Evolutionary conservation across 2,329 filamentous ascomycete genomes (phyloP).

Genomic region (Fusarium udum): DNA sequence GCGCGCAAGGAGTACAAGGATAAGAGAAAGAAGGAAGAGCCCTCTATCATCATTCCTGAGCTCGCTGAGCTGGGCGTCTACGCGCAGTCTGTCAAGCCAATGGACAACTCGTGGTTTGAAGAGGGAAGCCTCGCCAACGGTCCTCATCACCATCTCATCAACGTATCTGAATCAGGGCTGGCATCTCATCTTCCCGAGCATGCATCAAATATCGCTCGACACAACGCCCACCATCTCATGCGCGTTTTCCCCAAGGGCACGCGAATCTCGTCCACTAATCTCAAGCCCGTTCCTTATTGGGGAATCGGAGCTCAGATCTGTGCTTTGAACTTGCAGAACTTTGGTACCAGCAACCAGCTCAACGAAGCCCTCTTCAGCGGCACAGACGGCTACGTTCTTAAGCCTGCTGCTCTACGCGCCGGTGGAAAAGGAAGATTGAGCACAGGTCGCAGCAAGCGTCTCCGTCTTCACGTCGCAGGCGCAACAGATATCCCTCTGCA

Average conservation of each 20-base stretch:
- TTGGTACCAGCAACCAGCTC: slow-evolving; percentile 71
- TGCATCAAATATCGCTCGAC: slow-evolving; percentile 59
- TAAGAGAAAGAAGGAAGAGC: slow-evolving; percentile 59
- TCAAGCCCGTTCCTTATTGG: slow-evolving; percentile 72
- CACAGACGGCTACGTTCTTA: slow-evolving; percentile 72
- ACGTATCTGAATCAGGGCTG: slow-evolving; percentile 72
- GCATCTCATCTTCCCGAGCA: slow-evolving; percentile 59
- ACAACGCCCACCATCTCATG: slow-evolving; percentile 75
- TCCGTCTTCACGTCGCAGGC: slow-evolving; percentile 68
- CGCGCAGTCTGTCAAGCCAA: slow-evolving; percentile 74
- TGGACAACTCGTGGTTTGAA: slow-evolving; percentile 72
- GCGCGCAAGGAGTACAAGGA: slow-evolving; percentile 64
- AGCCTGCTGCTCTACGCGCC: slow-evolving; percentile 66
- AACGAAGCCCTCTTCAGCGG: slow-evolving; percentile 74
- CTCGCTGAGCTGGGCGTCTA: slow-evolving; percentile 74
- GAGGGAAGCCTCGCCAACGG: slow-evolving; percentile 59
- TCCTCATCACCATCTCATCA: slow-evolving; percentile 73
- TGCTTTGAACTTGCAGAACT: slow-evolving; percentile 76
- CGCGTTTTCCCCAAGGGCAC: slow-evolving; percentile 75
- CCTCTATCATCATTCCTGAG: slow-evolving; percentile 68
- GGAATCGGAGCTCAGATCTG: slow-evolving; percentile 74
- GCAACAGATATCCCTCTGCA: slow-evolving; percentile 69
- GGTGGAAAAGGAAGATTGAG: slow-evolving; percentile 63
- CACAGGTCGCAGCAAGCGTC: slow-evolving; percentile 57
- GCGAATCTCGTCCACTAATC: slow-evolving; percentile 72